These are phyloP conservation scores for Corymbia citriodora DNA, from an alignment of 441 rosid species.

Conservation along the genomic window DNA sequence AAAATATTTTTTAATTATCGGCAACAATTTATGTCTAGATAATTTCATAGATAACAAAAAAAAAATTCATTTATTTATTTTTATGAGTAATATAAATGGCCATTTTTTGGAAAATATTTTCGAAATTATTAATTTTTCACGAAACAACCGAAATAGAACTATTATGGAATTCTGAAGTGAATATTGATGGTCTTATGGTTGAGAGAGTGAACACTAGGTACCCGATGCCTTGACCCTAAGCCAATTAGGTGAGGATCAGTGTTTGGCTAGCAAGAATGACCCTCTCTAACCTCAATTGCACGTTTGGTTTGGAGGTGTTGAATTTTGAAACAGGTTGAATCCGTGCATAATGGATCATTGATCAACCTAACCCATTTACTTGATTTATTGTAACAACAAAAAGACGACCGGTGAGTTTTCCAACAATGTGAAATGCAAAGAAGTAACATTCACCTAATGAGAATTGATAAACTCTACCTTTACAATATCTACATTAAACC, in stretches of 20 bases:
- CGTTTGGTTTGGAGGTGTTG: neutral
- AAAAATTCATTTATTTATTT: too few relatives aligned
- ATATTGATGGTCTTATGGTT: neutral
- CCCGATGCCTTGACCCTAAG: neutral
- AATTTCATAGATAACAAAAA: too few relatives aligned
- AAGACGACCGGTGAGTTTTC: neutral
- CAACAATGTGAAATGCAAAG: neutral
- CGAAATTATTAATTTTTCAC: too few relatives aligned
- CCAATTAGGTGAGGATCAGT: neutral
- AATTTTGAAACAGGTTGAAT: neutral
- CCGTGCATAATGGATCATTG: neutral
- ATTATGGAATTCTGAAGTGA: neutral
- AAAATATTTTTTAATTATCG: too few relatives aligned
- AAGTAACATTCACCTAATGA: neutral
- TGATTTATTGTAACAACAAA: neutral
- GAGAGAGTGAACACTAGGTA: neutral
- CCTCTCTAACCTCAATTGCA: neutral
- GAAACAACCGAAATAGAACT: neutral
- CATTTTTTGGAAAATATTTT: too few relatives aligned
- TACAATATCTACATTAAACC: neutral
- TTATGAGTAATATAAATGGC: too few relatives aligned
- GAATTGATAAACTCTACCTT: rapidly evolving
- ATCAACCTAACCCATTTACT: neutral
- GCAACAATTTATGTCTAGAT: too few relatives aligned
- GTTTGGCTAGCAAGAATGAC: neutral